Base-by-base conservation (phyloP, 148 eudicot species). In the Chenopodium formosanum region DNA sequence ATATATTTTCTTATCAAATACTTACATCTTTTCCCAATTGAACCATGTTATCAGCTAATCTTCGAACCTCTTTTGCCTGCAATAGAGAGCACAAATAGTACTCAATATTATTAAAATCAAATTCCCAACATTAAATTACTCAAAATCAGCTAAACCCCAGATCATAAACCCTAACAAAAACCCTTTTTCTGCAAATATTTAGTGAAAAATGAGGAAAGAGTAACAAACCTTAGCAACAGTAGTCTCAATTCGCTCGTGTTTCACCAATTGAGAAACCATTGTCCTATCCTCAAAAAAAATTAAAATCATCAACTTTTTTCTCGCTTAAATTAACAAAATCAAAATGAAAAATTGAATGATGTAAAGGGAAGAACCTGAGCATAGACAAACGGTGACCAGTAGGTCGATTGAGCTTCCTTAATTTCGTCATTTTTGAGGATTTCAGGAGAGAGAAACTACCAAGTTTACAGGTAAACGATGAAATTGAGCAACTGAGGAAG, bases 1-100 rank as follows among this genome's bases (percentile, higher is more conserved):
- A 4, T 22, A 7, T 48, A 40, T 40, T 40, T 40, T 40, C 44
- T 3, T 56, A 27, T 19, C 2, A 31, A 7, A 40, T 22, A 75
- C 92, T 80, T 78, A 95, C 98, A 92, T 95, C 97, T 88, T 93
- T 93, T 32, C 98, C 98, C 31, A 93, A 89, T 80, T 92, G 91
- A 70, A 95, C 93, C 98, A 95, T 95, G 79, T 90, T 95, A 84
- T 95, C 98, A 86, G 98, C 98, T 84, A 95, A 90, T 85, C 98
- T 85, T 1, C 98, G 96, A 76, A 95, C 87, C 86, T 93, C 97
- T 89, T 95, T 95, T 29, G 98, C 98, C 97, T 95, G 81, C 68
- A 60, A 82, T 25, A 77, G 63, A 46, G 77, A 75, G 40, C 67
- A 17, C 22, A 70, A 62, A 64, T 4, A 0, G 58, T 63, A 37